phyloP scores from a whole-genome alignment of 2,329 filamentous ascomycete genomes.

The Fusarium duplospermum region DNA sequence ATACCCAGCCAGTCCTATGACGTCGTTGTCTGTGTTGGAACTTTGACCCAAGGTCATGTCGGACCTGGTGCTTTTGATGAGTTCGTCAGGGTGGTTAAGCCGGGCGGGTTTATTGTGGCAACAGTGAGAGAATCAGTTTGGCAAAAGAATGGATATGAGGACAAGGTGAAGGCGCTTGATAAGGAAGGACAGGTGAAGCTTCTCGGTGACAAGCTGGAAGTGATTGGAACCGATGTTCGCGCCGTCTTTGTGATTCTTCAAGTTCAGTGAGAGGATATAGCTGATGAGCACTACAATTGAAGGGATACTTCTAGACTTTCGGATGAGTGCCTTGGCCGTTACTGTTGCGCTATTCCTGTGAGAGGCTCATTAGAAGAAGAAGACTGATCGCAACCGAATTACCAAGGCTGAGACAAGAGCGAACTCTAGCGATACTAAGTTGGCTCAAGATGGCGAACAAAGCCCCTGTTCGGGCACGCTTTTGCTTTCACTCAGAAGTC shows the following conservation, averaged over 20 bases:
- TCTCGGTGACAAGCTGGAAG: neutral
- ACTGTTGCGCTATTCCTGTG: too few relatives aligned
- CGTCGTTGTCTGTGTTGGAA: conserved; percentile 61
- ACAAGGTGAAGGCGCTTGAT: conserved; percentile 49
- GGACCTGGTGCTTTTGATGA: conserved; percentile 59
- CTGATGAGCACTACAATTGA: too few relatives aligned
- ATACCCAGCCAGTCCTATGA: conserved; percentile 55
- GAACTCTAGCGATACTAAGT: too few relatives aligned
- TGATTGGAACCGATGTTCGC: conserved; percentile 20
- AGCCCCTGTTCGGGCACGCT: too few relatives aligned
- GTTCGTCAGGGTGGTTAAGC: conserved; percentile 57
- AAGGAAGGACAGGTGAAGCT: neutral
- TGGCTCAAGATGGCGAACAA: too few relatives aligned
- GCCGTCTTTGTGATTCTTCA: conserved; percentile 23
- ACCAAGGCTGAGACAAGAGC: too few relatives aligned
- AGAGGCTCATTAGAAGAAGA: too few relatives aligned
- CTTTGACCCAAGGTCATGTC: conserved; percentile 64
- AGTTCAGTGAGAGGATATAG: neutral
- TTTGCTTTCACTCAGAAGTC: neutral
- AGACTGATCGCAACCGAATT: too few relatives aligned
- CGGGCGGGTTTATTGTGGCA: conserved; percentile 57
- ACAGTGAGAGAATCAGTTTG: conserved; percentile 62
- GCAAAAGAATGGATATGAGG: conserved; percentile 57
- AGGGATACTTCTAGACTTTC: too few relatives aligned
- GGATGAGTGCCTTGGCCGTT: too few relatives aligned